These are phyloP conservation scores for Coemansia sp. DNA, from an alignment of 192 early-diverging fungal genomes.

Conservation along the genomic window DNA sequence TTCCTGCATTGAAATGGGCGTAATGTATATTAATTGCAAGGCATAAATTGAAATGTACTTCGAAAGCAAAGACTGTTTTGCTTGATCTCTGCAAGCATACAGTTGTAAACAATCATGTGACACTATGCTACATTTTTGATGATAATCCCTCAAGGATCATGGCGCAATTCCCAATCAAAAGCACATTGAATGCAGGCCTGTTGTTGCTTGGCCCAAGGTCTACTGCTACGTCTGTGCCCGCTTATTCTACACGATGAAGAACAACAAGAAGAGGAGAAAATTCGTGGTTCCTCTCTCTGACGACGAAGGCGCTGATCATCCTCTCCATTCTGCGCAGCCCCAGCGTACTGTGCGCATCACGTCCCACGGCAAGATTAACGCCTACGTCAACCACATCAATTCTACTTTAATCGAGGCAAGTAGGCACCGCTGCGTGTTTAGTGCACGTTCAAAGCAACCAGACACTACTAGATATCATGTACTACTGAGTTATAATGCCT, in stretches of 20 bases:
- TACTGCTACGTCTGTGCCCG: neutral
- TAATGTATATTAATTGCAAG: neutral
- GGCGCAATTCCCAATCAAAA: neutral
- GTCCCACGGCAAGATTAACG: conserved; percentile 37
- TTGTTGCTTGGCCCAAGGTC: neutral
- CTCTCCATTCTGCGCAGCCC: neutral
- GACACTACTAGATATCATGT: too few species aligned
- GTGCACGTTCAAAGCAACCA: neutral
- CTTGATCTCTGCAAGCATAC: neutral
- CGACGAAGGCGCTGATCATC: neutral
- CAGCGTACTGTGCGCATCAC: conserved; percentile 38
- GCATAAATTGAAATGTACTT: neutral
- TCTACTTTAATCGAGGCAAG: conserved; percentile 10
- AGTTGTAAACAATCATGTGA: neutral
- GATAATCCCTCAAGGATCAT: neutral
- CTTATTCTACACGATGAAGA: neutral
- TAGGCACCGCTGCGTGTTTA: neutral
- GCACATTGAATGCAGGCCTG: neutral
- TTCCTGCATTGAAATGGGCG: neutral
- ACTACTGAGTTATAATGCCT: too few species aligned
- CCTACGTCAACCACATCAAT: conserved; percentile 26
- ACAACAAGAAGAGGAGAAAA: neutral
- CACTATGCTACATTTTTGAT: neutral
- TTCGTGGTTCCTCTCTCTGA: neutral
- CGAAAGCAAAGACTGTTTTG: neutral